These are phyloP conservation scores for Chamaecrista fasciculata DNA, from an alignment of 306 rosid species.

Conservation along the genomic window DNA sequence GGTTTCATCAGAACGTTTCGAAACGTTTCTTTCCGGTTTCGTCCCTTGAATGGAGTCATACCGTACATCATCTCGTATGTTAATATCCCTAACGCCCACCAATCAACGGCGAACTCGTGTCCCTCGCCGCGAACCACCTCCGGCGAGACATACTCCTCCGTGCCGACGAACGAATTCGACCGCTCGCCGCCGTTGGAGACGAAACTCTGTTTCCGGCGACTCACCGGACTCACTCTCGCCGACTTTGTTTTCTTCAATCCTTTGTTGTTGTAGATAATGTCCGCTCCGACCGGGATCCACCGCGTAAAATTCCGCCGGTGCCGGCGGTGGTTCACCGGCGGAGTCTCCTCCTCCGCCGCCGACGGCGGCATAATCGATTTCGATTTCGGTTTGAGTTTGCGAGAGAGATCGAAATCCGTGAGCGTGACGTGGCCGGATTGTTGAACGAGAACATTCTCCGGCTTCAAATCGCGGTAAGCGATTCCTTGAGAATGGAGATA, in stretches of 20 bases:
- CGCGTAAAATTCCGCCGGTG: slow-evolving; percentile 44
- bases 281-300: slow-evolving; percentile 36
- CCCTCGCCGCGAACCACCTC: slow-evolving; percentile 89
- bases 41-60: slow-evolving; percentile 91
- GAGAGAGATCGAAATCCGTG: slow-evolving; percentile 92
- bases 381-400: slow-evolving; percentile 50
- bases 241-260: slow-evolving; percentile 54
- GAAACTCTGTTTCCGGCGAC: slow-evolving; percentile 60
- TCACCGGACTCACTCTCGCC: slow-evolving; percentile 80
- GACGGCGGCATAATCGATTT: slow-evolving; percentile 16
- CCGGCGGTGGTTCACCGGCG: slow-evolving; percentile 24
- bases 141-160: slow-evolving; percentile 92
- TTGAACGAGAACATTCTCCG: slow-evolving; percentile 85
- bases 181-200: slow-evolving; percentile 66
- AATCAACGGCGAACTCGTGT: slow-evolving; percentile 90
- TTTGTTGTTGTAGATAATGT: not conserved
- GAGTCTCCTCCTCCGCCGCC: not conserved
- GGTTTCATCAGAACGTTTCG: slow-evolving; percentile 53
- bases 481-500: slow-evolving; percentile 72
- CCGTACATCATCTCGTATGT: slow-evolving; percentile 83
- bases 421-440: slow-evolving; percentile 92
- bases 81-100: slow-evolving; percentile 90
- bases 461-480: slow-evolving; percentile 90
- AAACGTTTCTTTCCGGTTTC: slow-evolving; percentile 75
- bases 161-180: slow-evolving; percentile 90